Base-by-base conservation (phyloP, 768 basidiomycete genomes). In the Xerocomellus chrysenteron region DNA sequence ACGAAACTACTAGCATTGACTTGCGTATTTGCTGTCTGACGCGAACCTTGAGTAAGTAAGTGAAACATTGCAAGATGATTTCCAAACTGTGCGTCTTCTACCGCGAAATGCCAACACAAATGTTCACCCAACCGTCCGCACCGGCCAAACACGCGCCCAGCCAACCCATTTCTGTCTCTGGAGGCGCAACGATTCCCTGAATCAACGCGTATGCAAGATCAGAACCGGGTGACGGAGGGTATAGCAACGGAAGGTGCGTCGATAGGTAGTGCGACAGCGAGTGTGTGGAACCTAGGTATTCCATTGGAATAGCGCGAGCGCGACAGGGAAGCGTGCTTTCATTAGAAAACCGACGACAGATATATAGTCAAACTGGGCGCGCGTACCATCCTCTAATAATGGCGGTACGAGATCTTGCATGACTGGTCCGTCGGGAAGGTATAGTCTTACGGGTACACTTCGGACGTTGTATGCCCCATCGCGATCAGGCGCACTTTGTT, bases 71-170 rank as follows among this genome's bases (percentile, higher is more conserved):
- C 9, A 33, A 36, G 37, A 28, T 21, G 17, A 24, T 24, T 52
- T 41, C 26, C 28, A 16, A 45, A 9, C 16, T 11, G 19, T 37
- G 47, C 11, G 33, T 35, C 39, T 49, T 53, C 65, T 71, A 71
- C 44, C 69, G 68, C 44, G 63, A 58, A 16, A 89, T 72, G 16
- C 89, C 90, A 30, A 97, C 76, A 67, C 93, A 95, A 51, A 98
- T 79, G 68, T 91, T 90, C 30, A 96, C 80, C 94, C 94, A 98
- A 6, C 97, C 97, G 66, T 98, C 97, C 13, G 94, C 92, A 9
- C 94, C 94, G 13, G 88, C 84, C 73, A 98, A 76, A 64, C 93
- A 94, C 19, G 91, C 87, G 11, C 92, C 90, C n/a, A 98, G 71
- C 95, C 96, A 97, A 5, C 88, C 93, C 73, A 98, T 79, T 67